Conservation (phyloP, 2,329 filamentous ascomycete genomes). For the Aureobasidium leucospermi region DNA sequence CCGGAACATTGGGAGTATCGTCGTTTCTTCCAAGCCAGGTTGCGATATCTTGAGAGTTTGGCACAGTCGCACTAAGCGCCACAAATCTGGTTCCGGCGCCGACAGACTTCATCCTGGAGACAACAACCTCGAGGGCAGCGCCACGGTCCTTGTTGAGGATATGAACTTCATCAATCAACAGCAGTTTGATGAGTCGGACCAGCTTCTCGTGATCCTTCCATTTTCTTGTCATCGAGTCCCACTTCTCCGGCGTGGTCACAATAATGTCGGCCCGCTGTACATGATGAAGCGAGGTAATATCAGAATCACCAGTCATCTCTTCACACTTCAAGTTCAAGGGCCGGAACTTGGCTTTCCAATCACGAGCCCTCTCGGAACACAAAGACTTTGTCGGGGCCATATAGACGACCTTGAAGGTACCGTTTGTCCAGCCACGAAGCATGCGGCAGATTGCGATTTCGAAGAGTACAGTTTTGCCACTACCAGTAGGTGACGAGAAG, state of each 20-base stretch:
- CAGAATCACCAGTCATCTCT: constrained; percentile 77
- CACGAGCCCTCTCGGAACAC: constrained; percentile 66
- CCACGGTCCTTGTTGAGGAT: constrained; percentile 74
- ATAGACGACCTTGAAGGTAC: constrained; percentile 73
- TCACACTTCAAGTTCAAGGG: constrained; percentile 61
- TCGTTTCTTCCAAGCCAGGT: constrained; percentile 66
- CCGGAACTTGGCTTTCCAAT: constrained; percentile 71
- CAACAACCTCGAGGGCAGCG: constrained; percentile 73
- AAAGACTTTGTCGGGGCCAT: constrained; percentile 79
- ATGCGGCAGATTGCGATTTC: constrained; percentile 76
- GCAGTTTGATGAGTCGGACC: constrained; percentile 67
- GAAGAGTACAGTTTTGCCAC: constrained; percentile 75
- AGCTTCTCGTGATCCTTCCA: constrained; percentile 75
- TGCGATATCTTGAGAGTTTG: constrained; percentile 74
- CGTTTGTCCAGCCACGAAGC: constrained; percentile 48
- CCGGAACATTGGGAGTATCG: constrained; percentile 53
- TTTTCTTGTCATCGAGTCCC: constrained; percentile 82
- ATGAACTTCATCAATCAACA: constrained; percentile 83
- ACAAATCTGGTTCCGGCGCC: constrained; percentile 70
- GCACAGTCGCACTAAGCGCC: constrained; percentile 75
- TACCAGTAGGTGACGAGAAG: constrained; percentile 73
- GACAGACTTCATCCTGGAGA: constrained; percentile 80
- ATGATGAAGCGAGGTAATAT: constrained; percentile 55
- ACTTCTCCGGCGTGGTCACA: constrained; percentile 83
- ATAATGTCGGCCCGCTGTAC: constrained; percentile 74